These are phyloP conservation scores for Margaritispora aquatica DNA, from an alignment of 495 filamentous ascomycete genomes.

Conservation along the genomic window DNA sequence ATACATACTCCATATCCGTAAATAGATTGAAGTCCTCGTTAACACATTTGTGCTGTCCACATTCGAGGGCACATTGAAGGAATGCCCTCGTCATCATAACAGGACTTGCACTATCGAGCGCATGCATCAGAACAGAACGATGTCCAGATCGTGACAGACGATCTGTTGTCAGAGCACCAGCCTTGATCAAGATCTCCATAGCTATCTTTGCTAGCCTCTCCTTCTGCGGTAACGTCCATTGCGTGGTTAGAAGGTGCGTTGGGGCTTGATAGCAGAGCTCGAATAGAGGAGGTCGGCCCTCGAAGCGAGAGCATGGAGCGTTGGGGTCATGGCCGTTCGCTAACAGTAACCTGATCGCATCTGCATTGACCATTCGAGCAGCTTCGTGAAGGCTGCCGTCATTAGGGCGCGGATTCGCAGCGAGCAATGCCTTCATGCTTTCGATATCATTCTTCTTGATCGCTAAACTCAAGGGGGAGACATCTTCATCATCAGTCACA, in stretches of 20 bases:
- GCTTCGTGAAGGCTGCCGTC: slow-evolving; percentile 19
- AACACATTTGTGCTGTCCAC: slow-evolving; percentile 13
- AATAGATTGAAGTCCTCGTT: slow-evolving; percentile 19
- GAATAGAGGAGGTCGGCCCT: slow-evolving; percentile 12
- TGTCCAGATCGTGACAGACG: slow-evolving; percentile 2
- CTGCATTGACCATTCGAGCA: slow-evolving; percentile 9
- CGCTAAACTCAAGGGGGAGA: slow-evolving; percentile 11
- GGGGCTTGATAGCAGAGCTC: slow-evolving; percentile 17
- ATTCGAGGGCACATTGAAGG: slow-evolving; percentile 16
- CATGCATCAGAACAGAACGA: slow-evolving; percentile 9
- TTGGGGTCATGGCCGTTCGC: slow-evolving; percentile 15
- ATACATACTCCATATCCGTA: slow-evolving; percentile 14
- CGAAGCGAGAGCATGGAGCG: slow-evolving; percentile 1
- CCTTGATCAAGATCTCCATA: slow-evolving; percentile 6
- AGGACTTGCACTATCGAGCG: slow-evolving; percentile 15
- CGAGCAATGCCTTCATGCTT: slow-evolving; percentile 16
- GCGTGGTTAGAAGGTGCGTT: not conserved
- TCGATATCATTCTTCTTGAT: slow-evolving; percentile 4
- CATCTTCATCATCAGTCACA: slow-evolving; percentile 1
- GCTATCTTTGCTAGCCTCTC: slow-evolving; percentile 5
- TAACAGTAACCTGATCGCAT: slow-evolving; percentile 13
- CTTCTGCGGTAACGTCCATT: slow-evolving; percentile 4
- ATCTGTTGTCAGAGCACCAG: not conserved
- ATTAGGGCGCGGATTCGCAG: not conserved
- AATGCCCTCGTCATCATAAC: slow-evolving; percentile 13